These are phyloP conservation scores for Russula lepida DNA, from an alignment of 768 basidiomycete genomes.

Conservation along the genomic window DNA sequence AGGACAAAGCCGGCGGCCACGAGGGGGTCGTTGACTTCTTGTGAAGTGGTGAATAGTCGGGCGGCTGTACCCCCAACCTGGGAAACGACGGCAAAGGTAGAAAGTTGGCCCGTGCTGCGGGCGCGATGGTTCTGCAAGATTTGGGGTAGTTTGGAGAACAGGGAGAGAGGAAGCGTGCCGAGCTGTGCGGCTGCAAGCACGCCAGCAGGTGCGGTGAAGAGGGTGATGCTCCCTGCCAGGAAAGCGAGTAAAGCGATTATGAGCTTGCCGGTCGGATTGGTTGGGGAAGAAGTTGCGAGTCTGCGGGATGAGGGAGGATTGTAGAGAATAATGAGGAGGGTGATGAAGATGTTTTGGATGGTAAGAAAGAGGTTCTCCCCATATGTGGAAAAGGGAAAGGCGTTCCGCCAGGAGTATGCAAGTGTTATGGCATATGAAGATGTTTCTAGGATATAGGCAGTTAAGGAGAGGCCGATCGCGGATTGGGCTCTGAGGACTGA, in stretches of 20 bases:
- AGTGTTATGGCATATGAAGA: constrained; percentile 84
- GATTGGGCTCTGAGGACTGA: constrained; percentile 65
- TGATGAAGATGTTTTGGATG: constrained; percentile 81
- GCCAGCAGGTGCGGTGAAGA: constrained; percentile 41
- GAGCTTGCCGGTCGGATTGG: constrained; percentile 28
- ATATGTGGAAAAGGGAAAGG: constrained; percentile 94
- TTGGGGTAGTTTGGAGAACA: constrained; percentile 92
- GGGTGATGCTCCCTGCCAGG: constrained; percentile 31
- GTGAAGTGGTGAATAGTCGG: constrained; percentile 85
- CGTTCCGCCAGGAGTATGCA: constrained; percentile 75
- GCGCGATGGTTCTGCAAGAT: constrained; percentile 73
- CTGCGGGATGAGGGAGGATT: constrained; percentile 30
- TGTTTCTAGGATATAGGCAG: constrained; percentile 87
- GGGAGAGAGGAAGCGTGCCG: constrained; percentile 79
- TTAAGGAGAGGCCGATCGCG: constrained; percentile 79
- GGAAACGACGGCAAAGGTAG: constrained; percentile 82
- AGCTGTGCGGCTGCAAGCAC: constrained; percentile 67
- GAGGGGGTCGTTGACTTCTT: constrained; percentile 77
- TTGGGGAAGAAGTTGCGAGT: constrained; percentile 9
- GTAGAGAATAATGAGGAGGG: constrained; percentile 75
- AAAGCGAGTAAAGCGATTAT: constrained; percentile 28
- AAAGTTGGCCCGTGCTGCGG: constrained; percentile 85
- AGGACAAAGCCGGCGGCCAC: constrained; percentile 79
- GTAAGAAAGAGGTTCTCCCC: constrained; percentile 96
- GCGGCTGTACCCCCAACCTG: constrained; percentile 88